These are phyloP conservation scores for Annulohypoxylon stygium DNA, from an alignment of 495 filamentous ascomycete genomes.

Conservation along the genomic window DNA sequence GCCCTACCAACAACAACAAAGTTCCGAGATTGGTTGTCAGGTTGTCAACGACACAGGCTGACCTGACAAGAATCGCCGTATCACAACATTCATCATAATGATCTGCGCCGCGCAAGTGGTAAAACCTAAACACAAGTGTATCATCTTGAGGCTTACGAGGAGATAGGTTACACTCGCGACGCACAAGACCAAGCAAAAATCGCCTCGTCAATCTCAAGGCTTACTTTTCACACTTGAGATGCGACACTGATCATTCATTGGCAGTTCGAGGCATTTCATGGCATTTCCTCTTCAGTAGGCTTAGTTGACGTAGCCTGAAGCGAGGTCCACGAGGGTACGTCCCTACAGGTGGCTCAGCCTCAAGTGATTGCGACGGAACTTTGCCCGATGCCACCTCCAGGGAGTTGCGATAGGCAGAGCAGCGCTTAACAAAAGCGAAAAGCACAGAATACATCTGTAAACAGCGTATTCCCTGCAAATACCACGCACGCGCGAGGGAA, in stretches of 20 bases:
- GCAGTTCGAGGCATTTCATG: not conserved
- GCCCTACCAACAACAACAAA: slow-evolving; percentile 1
- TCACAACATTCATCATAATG: slow-evolving; percentile 10
- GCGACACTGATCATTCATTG: not conserved
- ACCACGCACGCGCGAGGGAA: not conserved
- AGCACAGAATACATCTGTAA: not conserved
- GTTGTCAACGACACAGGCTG: not conserved
- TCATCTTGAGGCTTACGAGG: slow-evolving; percentile 4
- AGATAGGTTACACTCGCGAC: not conserved
- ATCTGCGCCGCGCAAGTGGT: slow-evolving; percentile 15
- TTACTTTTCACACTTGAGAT: not conserved
- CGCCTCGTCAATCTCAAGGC: not conserved
- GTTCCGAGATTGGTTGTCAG: slow-evolving; percentile 5
- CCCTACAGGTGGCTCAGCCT: slow-evolving; percentile 35
- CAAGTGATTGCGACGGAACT: slow-evolving; percentile 29
- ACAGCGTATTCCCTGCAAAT: slow-evolving; percentile 4
- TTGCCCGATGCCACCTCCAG: slow-evolving; percentile 34
- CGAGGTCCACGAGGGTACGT: not conserved
- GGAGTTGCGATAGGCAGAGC: slow-evolving; percentile 10
- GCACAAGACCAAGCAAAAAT: not conserved
- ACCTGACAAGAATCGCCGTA: slow-evolving; percentile 1
- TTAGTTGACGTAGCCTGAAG: slow-evolving; percentile 1
- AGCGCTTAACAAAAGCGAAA: slow-evolving; percentile 18
- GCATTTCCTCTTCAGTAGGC: slow-evolving; percentile 1
- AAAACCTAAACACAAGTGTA: slow-evolving; percentile 4